Percentiles rank a stretch among this genome's conserved stretches.
These are phyloP conservation scores for Oryza coarctata DNA, from an alignment of 176 grass and related monocot genomes.

Conservation along the genomic window DNA sequence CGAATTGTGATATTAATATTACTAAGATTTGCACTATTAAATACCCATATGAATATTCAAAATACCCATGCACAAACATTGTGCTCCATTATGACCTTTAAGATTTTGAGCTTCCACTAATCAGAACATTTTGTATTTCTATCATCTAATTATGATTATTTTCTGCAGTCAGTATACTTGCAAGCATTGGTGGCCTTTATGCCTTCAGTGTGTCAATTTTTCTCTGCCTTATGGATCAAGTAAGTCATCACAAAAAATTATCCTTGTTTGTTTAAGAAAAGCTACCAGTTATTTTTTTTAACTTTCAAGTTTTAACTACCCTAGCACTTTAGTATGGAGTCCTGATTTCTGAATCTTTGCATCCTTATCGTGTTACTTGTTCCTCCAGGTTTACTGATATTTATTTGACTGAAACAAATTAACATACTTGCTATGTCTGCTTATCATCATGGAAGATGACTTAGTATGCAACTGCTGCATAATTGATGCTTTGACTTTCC, in stretches of 20 bases:
- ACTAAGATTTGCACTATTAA: slow-evolving; percentile 6
- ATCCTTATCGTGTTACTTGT: background rate
- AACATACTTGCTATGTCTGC: background rate
- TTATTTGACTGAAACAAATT: slow-evolving; percentile 2
- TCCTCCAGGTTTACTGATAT: background rate
- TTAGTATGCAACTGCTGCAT: slow-evolving; percentile 7
- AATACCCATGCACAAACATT: background rate
- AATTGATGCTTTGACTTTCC: slow-evolving; percentile 25
- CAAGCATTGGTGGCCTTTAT: slow-evolving; percentile 89
- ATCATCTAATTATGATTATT: slow-evolving; percentile 30
- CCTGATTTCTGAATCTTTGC: slow-evolving; percentile 1
- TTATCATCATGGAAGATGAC: background rate
- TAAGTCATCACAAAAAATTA: slow-evolving; percentile 46
- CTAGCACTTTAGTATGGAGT: background rate
- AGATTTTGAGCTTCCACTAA: slow-evolving; percentile 9
- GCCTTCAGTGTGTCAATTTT: slow-evolving; percentile 76
- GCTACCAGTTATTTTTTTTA: background rate
- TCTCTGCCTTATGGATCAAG: slow-evolving; percentile 80
- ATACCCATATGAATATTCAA: background rate
- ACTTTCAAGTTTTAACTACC: background rate
- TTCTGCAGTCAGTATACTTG: slow-evolving; percentile 83
- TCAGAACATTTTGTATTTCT: background rate
- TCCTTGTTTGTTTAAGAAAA: background rate
- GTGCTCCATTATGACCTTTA: background rate
- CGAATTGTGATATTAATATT: background rate